Conservation (phyloP, 106 monocot genomes). For the Dendrobium huoshanense region DNA sequence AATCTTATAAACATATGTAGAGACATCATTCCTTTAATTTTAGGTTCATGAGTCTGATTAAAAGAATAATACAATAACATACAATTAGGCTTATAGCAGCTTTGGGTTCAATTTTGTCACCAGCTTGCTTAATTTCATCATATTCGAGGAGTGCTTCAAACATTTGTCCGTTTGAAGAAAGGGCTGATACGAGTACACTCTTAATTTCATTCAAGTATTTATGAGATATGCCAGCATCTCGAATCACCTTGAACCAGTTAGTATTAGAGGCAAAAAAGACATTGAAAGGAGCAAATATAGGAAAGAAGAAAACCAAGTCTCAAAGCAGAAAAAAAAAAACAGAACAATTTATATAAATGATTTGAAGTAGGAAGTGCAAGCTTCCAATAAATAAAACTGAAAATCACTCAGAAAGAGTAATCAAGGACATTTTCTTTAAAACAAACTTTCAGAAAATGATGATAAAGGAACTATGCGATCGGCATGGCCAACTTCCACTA, state of each 20-base stretch:
- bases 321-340: neutral
- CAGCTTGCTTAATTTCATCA: conserved; percentile 72
- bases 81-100: conserved; percentile 68
- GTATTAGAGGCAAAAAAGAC: neutral
- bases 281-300: neutral
- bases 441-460: neutral
- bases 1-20: neutral
- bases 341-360: neutral
- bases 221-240: conserved; percentile 36
- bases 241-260: conserved; percentile 40
- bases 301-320: neutral
- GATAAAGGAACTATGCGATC: neutral
- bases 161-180: conserved; percentile 68
- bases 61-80: conserved; percentile 15
- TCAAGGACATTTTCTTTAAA: neutral
- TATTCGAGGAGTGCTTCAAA: conserved; percentile 60
- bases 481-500: too few species aligned
- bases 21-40: neutral
- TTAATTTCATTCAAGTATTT: conserved; percentile 52
- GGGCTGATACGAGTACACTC: conserved; percentile 60
- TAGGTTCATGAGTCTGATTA: neutral
- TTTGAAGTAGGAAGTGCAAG: neutral
- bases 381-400: neutral
- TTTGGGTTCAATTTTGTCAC: conserved; percentile 51
- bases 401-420: neutral